Percentiles rank a stretch among this genome's conserved stretches.
Evolutionary conservation across 495 filamentous ascomycete species (phyloP).

Genomic region (Aspergillus biplanus): DNA sequence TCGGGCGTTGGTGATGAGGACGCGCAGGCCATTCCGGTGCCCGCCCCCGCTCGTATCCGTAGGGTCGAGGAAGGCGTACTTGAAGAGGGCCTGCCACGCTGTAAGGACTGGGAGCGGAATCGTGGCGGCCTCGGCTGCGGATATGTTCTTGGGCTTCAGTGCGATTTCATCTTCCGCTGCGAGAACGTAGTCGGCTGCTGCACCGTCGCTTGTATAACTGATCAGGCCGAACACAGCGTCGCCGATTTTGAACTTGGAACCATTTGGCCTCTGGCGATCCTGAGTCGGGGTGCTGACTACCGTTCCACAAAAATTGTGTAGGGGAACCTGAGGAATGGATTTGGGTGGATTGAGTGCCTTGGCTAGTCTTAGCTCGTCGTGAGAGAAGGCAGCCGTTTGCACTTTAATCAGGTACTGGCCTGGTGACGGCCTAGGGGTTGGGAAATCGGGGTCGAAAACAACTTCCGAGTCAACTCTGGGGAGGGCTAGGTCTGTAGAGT

Average conservation of each 20-base stretch:
- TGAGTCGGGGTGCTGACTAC: conserved; percentile 51
- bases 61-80: conserved; percentile 45
- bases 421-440: conserved; percentile 42
- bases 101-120: conserved; percentile 58
- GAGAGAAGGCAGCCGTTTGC: conserved; percentile 57
- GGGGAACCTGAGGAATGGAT: conserved; percentile 54
- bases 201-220: conserved; percentile 50
- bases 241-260: conserved; percentile 50
- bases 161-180: conserved; percentile 54
- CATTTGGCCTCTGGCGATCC: conserved; percentile 40
- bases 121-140: conserved; percentile 52
- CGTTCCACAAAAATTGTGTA: conserved; percentile 60
- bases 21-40: conserved; percentile 20
- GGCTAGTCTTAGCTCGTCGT: conserved; percentile 54
- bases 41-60: conserved; percentile 11
- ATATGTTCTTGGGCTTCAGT: conserved; percentile 49
- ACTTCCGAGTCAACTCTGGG: conserved; percentile 31
- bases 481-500: conserved; percentile 14
- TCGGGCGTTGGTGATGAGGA: conserved; percentile 44
- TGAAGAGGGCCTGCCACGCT: conserved; percentile 64
- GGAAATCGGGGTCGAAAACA: conserved; percentile 40
- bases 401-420: conserved; percentile 64
- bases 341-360: conserved; percentile 47
- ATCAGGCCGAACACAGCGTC: conserved; percentile 58
- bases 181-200: conserved; percentile 56